Conservation (phyloP, 441 rosid species). For the Syzygium syzygioides region DNA sequence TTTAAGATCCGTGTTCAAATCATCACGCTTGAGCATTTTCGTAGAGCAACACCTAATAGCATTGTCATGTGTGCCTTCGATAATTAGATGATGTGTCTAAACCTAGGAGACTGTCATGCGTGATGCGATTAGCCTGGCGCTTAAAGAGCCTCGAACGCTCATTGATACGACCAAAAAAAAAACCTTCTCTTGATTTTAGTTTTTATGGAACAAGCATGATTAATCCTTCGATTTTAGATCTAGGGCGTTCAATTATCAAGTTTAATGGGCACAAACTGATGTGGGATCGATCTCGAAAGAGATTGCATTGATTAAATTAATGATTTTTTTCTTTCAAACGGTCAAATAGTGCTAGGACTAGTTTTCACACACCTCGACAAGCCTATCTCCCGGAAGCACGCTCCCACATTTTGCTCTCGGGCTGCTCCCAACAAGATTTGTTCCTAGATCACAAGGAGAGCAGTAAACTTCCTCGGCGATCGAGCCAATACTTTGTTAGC, state of each 20-base stretch:
- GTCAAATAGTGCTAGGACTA: background rate
- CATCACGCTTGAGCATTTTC: background rate
- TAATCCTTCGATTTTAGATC: background rate
- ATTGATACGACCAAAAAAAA: background rate
- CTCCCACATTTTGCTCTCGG: rapidly evolving
- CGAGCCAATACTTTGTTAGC: background rate
- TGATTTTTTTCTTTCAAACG: background rate
- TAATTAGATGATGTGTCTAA: background rate
- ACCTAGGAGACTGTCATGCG: rapidly evolving
- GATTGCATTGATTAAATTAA: background rate
- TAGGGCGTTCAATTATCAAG: background rate
- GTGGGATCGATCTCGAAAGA: background rate
- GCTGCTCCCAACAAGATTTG: background rate
- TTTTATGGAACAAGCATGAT: background rate
- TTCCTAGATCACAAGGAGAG: background rate
- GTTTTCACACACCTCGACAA: background rate
- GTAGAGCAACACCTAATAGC: background rate
- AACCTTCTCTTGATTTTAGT: background rate
- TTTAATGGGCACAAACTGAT: background rate
- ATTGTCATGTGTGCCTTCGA: background rate
- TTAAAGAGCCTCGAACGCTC: background rate
- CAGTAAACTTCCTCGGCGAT: background rate
- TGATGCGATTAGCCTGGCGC: background rate
- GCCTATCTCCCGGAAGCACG: background rate
- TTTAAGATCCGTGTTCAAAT: background rate